Evolutionary conservation across 2,329 filamentous ascomycete species (phyloP), one percentile per base, ranked within the genome.

Genomic region (Knoxdaviesia capensis): DNA sequence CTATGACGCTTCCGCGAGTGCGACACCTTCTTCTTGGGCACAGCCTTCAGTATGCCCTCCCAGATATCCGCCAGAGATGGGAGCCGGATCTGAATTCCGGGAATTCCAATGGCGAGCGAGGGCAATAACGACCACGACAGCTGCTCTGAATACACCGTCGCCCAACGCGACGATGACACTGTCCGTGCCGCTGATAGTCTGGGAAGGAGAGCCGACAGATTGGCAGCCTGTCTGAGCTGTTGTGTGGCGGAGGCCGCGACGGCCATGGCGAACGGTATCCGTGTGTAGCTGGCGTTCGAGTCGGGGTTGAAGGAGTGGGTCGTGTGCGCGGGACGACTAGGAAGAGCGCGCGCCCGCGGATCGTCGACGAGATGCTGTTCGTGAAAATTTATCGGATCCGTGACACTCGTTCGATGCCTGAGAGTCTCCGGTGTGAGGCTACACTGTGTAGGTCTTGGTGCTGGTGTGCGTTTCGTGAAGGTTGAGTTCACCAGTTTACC

Each of bases 11-110:
- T 94, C 66, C 90, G 94, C 67, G 84, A 84, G 60, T 98, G 85
- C 36, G 88, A 94, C 33, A 86, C 92, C 73, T 96, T 98, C 66
- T 94, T 96, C 71, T 98, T 98, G 5, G 90, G 90, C 10, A 96
- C 90, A 1, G 90, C 90, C 49, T 78, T 78, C 50, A 98, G 68
- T 38, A 98, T 73, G 5, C 83, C 86, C 51, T 94, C 88, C 88
- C 88, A 96, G 53, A 98, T 77, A 48, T 81, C 82, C 43, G 74
- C 77, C 28, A 94, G 62, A 40, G 65, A 73, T 6, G 66, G 66
- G 7, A 71, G 52, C 44, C 61, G 62, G 44, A 68, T 54, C 49
- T 75, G 68, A 48, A 83, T 64, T 35, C 70, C 64, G 29, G 80
- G 74, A 35, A 80, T 58, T 6, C 74, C 63, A 46, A 78, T 62